Evolutionary conservation across 2,329 filamentous ascomycete species (phyloP), one percentile per base, ranked within the genome.

Genomic region (Aspergillus puulaauensis): DNA sequence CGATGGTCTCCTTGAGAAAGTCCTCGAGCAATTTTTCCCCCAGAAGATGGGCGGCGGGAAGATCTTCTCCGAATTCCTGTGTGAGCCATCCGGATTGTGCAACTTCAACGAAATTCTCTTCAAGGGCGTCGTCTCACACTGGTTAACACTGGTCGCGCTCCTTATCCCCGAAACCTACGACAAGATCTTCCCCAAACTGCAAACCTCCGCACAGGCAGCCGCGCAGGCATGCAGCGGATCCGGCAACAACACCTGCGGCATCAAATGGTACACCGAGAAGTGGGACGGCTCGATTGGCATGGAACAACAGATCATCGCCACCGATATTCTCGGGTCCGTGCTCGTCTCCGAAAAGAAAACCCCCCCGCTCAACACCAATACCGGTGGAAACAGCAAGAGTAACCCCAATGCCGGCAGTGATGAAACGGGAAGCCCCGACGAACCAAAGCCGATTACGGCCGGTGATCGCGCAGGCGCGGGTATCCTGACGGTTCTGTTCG

Each of bases 41-140:
- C 19, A 46, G 2, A 33, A 56, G n/a, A 27, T 51, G 21, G 57
- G 59, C 46, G 80, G 80, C 54, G 79, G 87, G 62, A 84, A 88
- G 31, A 55, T 61, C 40, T 37, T 54, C 60, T 84, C 77, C 61
- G 90, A 93, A 72, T 74, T 84, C 3, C 79, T 85, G 12, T 93
- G 90, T 75, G 89, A 91, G 64, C 75, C 80, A 3, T 74, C 68
- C 2, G 69, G 72, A 21, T 81, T 76, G 19, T 93, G 90, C 77
- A 87, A 87, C 57, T 80, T 83, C 57, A 90, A 93, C 68, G 89
- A 91, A 80, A 74, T 85, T 57, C 84, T 85, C 2, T 92, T 89
- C 82, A 90, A 90, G 73, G 88, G 87, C 40, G 86, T 87, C 57
- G 77, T 90, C 17, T 81, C 86, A 64, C 82, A 86, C 41, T 90